Percentiles rank a stretch among this genome's conserved stretches.
These are phyloP conservation scores for Arthrobotrys megalospora DNA, from an alignment of 2,329 filamentous ascomycete species.

Conservation along the genomic window DNA sequence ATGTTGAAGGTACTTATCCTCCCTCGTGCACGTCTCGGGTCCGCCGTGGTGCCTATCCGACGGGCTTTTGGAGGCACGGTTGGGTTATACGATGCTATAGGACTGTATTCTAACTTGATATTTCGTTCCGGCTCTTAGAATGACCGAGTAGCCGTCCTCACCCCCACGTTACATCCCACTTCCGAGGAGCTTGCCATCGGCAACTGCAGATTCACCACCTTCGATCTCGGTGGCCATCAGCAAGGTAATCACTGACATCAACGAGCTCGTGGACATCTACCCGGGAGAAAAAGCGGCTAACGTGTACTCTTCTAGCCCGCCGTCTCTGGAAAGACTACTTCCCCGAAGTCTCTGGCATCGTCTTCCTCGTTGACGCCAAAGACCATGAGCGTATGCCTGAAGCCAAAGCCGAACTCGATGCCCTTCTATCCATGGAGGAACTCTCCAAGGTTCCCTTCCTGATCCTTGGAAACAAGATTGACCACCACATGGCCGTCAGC, in stretches of 20 bases:
- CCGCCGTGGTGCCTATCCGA: slow-evolving; percentile 14
- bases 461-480: slow-evolving; percentile 98
- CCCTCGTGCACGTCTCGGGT: slow-evolving; percentile 32
- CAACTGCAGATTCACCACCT: slow-evolving; percentile 94
- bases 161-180: slow-evolving; percentile 91
- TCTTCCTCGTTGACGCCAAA: slow-evolving; percentile 98
- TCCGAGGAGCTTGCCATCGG: slow-evolving; percentile 94
- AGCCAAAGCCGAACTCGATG: slow-evolving; percentile 96
- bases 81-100: slow-evolving; percentile 33
- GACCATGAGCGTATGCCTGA: slow-evolving; percentile 95
- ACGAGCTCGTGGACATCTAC: neutral
- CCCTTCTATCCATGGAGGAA: slow-evolving; percentile 96
- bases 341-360: slow-evolving; percentile 94
- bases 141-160: slow-evolving; percentile 90
- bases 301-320: slow-evolving; percentile 74
- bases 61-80: slow-evolving; percentile 9
- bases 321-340: slow-evolving; percentile 98
- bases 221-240: slow-evolving; percentile 92
- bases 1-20: slow-evolving; percentile 84
- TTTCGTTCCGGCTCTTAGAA: slow-evolving; percentile 73
- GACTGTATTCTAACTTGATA: slow-evolving; percentile 53
- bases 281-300: slow-evolving; percentile 27
- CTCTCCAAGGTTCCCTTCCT: slow-evolving; percentile 95
- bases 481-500: slow-evolving; percentile 93
- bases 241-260: slow-evolving; percentile 75